phyloP scores from a whole-genome alignment of 306 rosid genomes.

The Astragalus membranaceus region DNA sequence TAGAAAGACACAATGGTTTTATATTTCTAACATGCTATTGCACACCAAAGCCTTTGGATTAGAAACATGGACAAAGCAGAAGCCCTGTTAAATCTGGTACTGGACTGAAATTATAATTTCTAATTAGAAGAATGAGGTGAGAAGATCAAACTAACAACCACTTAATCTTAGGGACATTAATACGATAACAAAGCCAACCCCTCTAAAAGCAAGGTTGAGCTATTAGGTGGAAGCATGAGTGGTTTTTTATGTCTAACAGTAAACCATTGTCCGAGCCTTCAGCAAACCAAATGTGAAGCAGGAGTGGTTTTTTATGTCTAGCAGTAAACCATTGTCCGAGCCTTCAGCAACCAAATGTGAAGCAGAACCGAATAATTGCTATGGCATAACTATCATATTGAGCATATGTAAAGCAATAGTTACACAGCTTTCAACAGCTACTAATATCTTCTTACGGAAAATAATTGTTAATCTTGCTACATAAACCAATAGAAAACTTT shows the following conservation, averaged over 20 bases:
- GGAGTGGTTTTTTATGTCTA: no score
- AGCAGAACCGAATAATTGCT: no score
- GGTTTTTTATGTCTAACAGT: neutral
- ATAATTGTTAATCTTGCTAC: neutral
- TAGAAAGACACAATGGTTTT: neutral
- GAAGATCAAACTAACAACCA: neutral
- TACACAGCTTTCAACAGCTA: neutral
- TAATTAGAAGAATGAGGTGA: neutral
- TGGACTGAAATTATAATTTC: neutral
- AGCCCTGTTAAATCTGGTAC: neutral
- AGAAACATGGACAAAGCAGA: neutral
- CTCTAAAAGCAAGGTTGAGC: neutral
- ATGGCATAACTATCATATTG: neutral
- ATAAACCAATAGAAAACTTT: neutral
- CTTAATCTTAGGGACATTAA: neutral
- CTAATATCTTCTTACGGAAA: no score
- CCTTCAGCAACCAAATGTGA: no score
- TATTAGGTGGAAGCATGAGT: neutral
- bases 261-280: neutral
- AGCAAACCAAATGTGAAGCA: neutral
- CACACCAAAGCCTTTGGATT: neutral
- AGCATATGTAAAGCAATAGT: neutral
- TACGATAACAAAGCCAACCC: neutral
- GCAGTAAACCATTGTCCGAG: no score
- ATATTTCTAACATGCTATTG: neutral